A percentile compares a stretch with the other conserved stretches of the same genome.
Evolutionary conservation across 805 yeast genomes (phyloP).

Genomic region (Kluyveromyces aestuarii): DNA sequence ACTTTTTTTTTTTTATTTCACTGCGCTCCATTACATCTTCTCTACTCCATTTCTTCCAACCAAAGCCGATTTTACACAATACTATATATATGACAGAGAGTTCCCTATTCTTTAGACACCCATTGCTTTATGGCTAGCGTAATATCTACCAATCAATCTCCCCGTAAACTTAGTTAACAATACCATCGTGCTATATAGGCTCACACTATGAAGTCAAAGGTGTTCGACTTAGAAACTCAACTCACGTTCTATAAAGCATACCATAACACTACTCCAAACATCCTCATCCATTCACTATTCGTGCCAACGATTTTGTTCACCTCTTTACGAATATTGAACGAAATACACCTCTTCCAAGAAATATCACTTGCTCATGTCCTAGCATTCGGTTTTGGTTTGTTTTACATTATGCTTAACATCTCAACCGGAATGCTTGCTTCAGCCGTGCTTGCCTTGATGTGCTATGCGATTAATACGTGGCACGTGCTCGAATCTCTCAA

Average conservation of each 20-base stretch:
- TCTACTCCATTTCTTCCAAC: background rate
- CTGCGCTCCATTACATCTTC: too few species aligned
- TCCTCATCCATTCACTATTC: slow-evolving; percentile 64
- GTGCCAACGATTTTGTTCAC: slow-evolving; percentile 70
- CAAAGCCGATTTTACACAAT: too few species aligned
- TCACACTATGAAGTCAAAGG: background rate
- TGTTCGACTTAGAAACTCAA: slow-evolving; percentile 28
- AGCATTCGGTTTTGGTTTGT: slow-evolving; percentile 42
- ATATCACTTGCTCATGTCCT: slow-evolving; percentile 40
- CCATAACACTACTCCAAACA: slow-evolving; percentile 50
- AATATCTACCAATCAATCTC: too few species aligned
- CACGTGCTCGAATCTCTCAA: slow-evolving; percentile 7
- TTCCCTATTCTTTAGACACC: too few species aligned
- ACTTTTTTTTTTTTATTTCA: background rate
- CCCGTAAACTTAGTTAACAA: too few species aligned
- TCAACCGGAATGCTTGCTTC: slow-evolving; percentile 39
- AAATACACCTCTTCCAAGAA: slow-evolving; percentile 9
- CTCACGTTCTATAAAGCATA: slow-evolving; percentile 53
- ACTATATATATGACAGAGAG: too few species aligned
- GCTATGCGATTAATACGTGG: slow-evolving; percentile 14
- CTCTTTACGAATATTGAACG: slow-evolving; percentile 21
- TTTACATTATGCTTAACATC: slow-evolving; percentile 51
- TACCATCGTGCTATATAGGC: too few species aligned
- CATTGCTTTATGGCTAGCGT: too few species aligned
- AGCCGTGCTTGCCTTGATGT: slow-evolving; percentile 30